Conservation (phyloP, 805 yeast species). For the Brettanomyces nanus region DNA sequence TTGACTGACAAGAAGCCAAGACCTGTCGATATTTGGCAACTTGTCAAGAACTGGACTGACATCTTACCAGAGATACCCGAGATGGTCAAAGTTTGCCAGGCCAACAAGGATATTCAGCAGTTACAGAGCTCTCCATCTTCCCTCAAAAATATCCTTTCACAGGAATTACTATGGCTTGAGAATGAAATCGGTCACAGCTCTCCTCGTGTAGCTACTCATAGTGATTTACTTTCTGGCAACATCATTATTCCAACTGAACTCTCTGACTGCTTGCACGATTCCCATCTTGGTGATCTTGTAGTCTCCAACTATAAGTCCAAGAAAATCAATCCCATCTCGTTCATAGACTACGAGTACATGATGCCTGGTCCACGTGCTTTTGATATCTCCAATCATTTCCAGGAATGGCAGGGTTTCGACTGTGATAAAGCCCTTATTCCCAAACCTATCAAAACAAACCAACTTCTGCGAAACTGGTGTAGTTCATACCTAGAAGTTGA, state of each 20-base stretch:
- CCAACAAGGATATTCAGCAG: conserved; percentile 23
- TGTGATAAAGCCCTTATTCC: conserved; percentile 59
- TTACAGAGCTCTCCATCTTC: not conserved
- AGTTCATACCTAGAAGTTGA: conserved; percentile 39
- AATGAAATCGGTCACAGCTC: conserved; percentile 34
- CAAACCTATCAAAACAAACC: conserved; percentile 34
- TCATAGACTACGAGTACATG: conserved; percentile 69
- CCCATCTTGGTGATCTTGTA: conserved; percentile 14
- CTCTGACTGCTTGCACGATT: conserved; percentile 11
- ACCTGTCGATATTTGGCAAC: conserved; percentile 43
- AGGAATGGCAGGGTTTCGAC: conserved; percentile 78
- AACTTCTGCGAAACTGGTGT: conserved; percentile 49
- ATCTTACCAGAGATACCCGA: conserved; percentile 46
- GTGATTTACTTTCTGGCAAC: conserved; percentile 70
- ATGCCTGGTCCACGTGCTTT: conserved; percentile 66
- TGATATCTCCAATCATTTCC: conserved; percentile 67
- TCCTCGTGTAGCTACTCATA: conserved; percentile 56
- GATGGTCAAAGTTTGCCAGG: conserved; percentile 28
- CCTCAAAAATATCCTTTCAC: conserved; percentile 30
- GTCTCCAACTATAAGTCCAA: conserved; percentile 3
- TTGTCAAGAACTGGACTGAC: conserved; percentile 54
- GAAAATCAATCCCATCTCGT: conserved; percentile 36
- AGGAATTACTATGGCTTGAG: conserved; percentile 52
- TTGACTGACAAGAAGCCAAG: conserved; percentile 18
- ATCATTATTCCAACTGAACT: conserved; percentile 47